Evolutionary conservation across 495 filamentous ascomycete species (phyloP).

Genomic region (Aspergillus ostianus): DNA sequence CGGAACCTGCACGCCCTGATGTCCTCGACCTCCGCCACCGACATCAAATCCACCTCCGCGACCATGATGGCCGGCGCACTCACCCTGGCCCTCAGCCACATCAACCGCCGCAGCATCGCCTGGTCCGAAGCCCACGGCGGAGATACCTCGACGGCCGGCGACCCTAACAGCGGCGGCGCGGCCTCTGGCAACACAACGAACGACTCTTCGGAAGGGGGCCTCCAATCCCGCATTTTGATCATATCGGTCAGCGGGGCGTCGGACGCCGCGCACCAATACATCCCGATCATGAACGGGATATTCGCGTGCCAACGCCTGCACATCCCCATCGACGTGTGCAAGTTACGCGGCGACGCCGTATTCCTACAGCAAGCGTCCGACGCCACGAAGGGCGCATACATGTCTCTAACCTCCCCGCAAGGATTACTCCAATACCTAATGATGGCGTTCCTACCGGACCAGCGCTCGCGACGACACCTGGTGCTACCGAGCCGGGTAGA

Average conservation of each 20-base stretch:
- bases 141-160: slow-evolving; percentile 21
- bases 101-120: slow-evolving; percentile 60
- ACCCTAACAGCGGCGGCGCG: slow-evolving; percentile 19
- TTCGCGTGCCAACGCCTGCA: slow-evolving; percentile 84
- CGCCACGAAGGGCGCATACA: slow-evolving; percentile 85
- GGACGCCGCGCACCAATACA: slow-evolving; percentile 86
- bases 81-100: slow-evolving; percentile 84
- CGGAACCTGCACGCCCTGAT: slow-evolving; percentile 68
- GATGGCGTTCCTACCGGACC: slow-evolving; percentile 87
- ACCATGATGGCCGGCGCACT: slow-evolving; percentile 89
- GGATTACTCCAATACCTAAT: slow-evolving; percentile 89
- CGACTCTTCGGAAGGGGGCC: slow-evolving; percentile 39
- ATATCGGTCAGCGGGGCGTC: slow-evolving; percentile 79
- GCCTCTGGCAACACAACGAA: slow-evolving; percentile 38
- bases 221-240: slow-evolving; percentile 87
- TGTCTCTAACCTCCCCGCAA: slow-evolving; percentile 61
- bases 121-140: slow-evolving; percentile 49
- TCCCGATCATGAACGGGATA: slow-evolving; percentile 95
- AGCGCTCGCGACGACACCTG: slow-evolving; percentile 60
- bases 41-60: slow-evolving; percentile 61
- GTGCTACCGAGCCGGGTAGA: slow-evolving; percentile 76
- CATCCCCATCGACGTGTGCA: slow-evolving; percentile 87
- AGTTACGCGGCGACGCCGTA: slow-evolving; percentile 81
- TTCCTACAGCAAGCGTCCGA: slow-evolving; percentile 93
- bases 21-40: slow-evolving; percentile 54